phyloP scores from a whole-genome alignment of 73 alveolate genomes.

The Paramecium primaurelia region DNA sequence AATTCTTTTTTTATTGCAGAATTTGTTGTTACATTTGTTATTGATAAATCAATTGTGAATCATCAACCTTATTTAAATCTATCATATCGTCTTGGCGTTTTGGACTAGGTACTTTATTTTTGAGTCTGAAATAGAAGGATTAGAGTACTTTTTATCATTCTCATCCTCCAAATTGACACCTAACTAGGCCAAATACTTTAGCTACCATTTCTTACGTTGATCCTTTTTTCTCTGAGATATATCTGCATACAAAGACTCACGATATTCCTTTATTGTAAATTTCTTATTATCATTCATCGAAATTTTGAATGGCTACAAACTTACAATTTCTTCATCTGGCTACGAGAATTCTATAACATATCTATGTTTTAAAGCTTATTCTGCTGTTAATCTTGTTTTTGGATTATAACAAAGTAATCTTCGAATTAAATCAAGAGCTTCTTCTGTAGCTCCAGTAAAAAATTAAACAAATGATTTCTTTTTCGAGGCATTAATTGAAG shows the following conservation, averaged over 20 bases:
- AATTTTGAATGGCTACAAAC: constrained; percentile 72
- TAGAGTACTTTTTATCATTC: not conserved
- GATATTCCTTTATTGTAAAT: constrained; percentile 80
- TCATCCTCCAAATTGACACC: constrained; percentile 13
- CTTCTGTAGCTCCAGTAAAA: constrained; percentile 75
- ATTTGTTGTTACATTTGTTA: not conserved
- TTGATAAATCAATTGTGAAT: constrained; percentile 8
- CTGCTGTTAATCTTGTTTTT: constrained; percentile 74
- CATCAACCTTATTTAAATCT: not conserved
- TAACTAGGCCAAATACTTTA: constrained; percentile 57
- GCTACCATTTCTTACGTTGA: constrained; percentile 67
- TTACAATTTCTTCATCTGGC: constrained; percentile 76
- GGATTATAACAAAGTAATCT: constrained; percentile 75
- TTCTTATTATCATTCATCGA: constrained; percentile 83
- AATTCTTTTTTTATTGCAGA: not conserved
- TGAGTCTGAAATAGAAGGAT: not conserved
- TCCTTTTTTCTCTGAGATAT: constrained; percentile 74
- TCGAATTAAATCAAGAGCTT: constrained; percentile 73
- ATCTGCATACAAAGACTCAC: constrained; percentile 76
- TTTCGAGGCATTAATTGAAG: constrained; percentile 68
- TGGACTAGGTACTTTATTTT: not conserved
- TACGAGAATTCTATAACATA: constrained; percentile 81
- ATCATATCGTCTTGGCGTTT: not conserved
- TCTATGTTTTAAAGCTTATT: constrained; percentile 80
- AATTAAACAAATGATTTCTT: constrained; percentile 67